Evolutionary conservation across 129 eudicot species (phyloP), one percentile per base, ranked within the genome.

Genomic region (Tanacetum coccineum): DNA sequence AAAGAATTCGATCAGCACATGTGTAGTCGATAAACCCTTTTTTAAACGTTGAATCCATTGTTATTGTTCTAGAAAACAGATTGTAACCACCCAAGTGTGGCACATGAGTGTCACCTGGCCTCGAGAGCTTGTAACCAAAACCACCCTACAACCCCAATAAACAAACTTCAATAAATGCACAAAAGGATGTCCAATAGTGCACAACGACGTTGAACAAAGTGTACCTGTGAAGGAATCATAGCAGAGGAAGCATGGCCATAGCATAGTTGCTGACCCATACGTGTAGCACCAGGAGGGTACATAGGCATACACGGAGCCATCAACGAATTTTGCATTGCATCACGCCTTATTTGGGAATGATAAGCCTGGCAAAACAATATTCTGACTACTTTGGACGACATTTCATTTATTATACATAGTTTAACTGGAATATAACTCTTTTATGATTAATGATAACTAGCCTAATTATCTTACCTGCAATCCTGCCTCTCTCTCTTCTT

Each of bases 51-150:
- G 49, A 45, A 8, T 9, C 2, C 13, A 11, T 45, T 45, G 49
- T 45, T 13, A 45, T 45, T 45, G 49, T 45, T 45, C 49, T 9
- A 45, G 49, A 8, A 45, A 45, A 45, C 49, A 45, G 13, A 11
- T 45, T 4, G 13, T 5, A 11, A 5, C 28, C 28, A 25, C 28
- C 2, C 28, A 84, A 87, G 71, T 90, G 87, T 32, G 91, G 95
- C 83, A 90, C 67, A 11, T 89, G 97, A 26, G 66, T 87, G 9
- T 81, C 87, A 66, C 86, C 97, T 7, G 97, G 95, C 73, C 97
- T 87, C 87, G 87, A 82, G 68, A 95, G 97, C 73, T 90, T 95
- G 77, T 87, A 90, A 44, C 97, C 97, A 71, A 84, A 90, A 49
- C 97, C 97, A 80, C 86, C 88, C 96, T 89, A 62, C 4, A 64